Percentiles rank a stretch among this genome's conserved stretches.
These are phyloP conservation scores for Chrysoporthe deuterocubensis DNA, from an alignment of 2,329 filamentous ascomycete genomes.

Conservation along the genomic window DNA sequence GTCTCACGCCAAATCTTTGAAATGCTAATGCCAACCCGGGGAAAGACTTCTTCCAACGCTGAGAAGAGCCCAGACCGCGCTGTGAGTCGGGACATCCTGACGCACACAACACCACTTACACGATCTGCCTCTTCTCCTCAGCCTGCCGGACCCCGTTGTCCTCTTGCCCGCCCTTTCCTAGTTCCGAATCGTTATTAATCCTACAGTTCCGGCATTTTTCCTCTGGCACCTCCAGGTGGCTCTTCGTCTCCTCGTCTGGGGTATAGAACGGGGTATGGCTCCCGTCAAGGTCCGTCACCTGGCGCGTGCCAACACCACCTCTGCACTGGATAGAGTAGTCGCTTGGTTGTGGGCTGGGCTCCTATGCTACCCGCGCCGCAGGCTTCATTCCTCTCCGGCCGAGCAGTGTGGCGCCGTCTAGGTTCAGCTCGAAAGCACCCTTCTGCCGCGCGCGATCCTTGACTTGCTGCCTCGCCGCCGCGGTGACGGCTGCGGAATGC, in stretches of 20 bases:
- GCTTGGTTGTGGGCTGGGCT: slow-evolving; percentile 6
- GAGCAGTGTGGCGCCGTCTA: slow-evolving; percentile 88
- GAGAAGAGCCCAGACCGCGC: neutral
- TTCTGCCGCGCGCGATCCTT: slow-evolving; percentile 68
- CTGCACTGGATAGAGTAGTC: neutral
- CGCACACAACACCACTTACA: neutral
- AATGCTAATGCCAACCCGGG: neutral
- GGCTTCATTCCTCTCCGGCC: slow-evolving; percentile 66
- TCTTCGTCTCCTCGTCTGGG: neutral
- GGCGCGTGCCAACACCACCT: neutral
- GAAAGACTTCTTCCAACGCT: neutral
- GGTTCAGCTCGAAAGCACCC: slow-evolving; percentile 87
- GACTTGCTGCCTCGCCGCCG: slow-evolving; percentile 82
- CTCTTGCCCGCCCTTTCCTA: neutral
- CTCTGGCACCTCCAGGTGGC: neutral
- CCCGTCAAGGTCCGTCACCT: neutral
- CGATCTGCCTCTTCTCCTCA: too few relatives aligned
- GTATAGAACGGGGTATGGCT: neutral
- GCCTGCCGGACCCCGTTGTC: neutral
- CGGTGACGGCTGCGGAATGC: slow-evolving; percentile 82
- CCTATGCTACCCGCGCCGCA: slow-evolving; percentile 46
- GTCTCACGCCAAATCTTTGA: neutral
- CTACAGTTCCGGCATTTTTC: too few relatives aligned
- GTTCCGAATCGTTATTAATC: neutral
- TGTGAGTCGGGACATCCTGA: neutral